These are phyloP conservation scores for Aegle marmelos DNA, from an alignment of 345 rosid genomes.

Conservation along the genomic window DNA sequence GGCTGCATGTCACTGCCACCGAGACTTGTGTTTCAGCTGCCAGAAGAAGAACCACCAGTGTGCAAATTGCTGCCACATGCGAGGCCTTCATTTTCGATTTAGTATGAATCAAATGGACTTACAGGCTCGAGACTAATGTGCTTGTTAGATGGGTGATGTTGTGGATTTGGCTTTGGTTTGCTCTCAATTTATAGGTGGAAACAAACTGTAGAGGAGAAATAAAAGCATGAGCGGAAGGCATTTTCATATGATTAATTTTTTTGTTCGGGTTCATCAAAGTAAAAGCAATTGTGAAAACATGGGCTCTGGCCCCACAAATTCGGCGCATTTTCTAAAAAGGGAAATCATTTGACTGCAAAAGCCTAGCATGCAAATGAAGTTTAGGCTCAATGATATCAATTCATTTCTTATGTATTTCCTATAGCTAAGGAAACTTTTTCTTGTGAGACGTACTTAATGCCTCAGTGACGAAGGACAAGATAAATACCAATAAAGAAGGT, in stretches of 20 bases:
- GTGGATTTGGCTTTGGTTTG: constrained; percentile 9
- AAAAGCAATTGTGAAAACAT: constrained; percentile 5
- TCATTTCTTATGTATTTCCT: not conserved
- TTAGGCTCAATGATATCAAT: constrained; percentile 14
- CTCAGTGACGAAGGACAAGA: not conserved
- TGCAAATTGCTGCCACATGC: constrained; percentile 32
- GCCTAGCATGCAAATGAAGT: constrained; percentile 11
- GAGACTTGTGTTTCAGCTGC: constrained; percentile 38
- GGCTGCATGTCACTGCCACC: constrained; percentile 71
- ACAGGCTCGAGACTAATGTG: not conserved
- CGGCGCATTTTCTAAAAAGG: constrained; percentile 10
- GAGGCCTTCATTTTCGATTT: constrained; percentile 41
- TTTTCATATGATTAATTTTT: not conserved
- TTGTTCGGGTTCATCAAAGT: not conserved
- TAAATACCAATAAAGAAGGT: not conserved
- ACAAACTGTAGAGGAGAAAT: constrained; percentile 9
- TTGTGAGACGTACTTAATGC: not conserved
- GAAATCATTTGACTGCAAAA: constrained; percentile 4
- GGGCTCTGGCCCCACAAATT: constrained; percentile 12
- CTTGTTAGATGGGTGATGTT: constrained; percentile 7
- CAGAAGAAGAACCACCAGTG: constrained; percentile 42
- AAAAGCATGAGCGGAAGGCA: not conserved
- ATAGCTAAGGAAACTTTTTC: not conserved
- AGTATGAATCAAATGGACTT: not conserved
- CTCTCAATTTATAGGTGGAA: constrained; percentile 55